These are phyloP conservation scores for Yarrowia divulgata DNA, from an alignment of 805 yeast species.

Conservation along the genomic window DNA sequence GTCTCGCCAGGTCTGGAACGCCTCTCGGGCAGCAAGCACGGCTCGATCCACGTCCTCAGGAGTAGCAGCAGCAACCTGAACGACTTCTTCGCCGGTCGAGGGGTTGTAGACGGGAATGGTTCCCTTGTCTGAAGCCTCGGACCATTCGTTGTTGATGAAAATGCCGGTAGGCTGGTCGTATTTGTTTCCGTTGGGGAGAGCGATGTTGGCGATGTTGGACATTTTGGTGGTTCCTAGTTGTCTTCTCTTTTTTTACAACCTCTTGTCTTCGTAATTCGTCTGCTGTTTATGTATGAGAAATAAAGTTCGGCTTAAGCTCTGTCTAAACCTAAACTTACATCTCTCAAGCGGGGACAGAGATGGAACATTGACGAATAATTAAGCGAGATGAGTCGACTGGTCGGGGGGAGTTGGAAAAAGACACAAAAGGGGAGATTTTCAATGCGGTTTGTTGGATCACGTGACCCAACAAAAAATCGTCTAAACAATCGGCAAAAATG, in stretches of 20 bases:
- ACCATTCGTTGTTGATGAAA: slow-evolving; percentile 85
- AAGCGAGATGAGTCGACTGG: background rate
- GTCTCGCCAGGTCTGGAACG: slow-evolving; percentile 77
- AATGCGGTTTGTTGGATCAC: background rate
- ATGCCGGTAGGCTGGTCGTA: slow-evolving; percentile 87
- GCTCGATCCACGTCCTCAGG: slow-evolving; percentile 81
- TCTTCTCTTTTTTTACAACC: too few species aligned
- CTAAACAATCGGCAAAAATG: too few species aligned
- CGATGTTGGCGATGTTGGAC: slow-evolving; percentile 55
- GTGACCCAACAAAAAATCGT: background rate
- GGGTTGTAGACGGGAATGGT: slow-evolving; percentile 55
- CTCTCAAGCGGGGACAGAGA: background rate
- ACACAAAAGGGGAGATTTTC: background rate
- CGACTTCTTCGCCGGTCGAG: slow-evolving; percentile 61
- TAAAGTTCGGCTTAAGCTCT: too few species aligned
- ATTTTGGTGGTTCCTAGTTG: too few species aligned
- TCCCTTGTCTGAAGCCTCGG: slow-evolving; percentile 60
- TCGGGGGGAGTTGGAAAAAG: too few species aligned
- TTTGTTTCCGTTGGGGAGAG: slow-evolving; percentile 68
- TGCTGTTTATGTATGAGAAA: too few species aligned
- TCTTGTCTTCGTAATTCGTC: too few species aligned
- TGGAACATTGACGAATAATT: slow-evolving; percentile 2
- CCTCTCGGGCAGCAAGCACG: slow-evolving; percentile 79
- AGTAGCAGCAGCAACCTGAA: slow-evolving; percentile 73
- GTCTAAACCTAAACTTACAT: background rate